A percentile compares a stretch with the other conserved stretches of the same genome.
These are phyloP conservation scores for Nemophila menziesii DNA, from an alignment of 257 asterid genomes.

Conservation along the genomic window DNA sequence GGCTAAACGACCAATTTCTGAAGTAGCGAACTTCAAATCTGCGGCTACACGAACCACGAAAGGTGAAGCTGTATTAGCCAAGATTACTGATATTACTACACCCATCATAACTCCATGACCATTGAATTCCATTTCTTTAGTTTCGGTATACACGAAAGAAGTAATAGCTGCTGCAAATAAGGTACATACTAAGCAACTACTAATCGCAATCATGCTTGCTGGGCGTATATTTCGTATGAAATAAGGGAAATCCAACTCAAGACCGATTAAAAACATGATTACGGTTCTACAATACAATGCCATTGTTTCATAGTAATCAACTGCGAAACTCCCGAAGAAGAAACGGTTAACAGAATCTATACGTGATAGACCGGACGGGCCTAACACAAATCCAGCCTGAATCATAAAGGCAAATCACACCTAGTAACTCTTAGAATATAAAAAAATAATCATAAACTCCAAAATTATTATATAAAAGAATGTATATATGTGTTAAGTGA, in stretches of 20 bases:
- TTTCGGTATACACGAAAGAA: slow-evolving; percentile 36
- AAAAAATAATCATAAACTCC: background rate
- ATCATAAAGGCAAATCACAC: slow-evolving; percentile 4
- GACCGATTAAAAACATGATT: slow-evolving; percentile 93
- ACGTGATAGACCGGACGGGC: slow-evolving; percentile 80
- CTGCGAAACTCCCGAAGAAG: slow-evolving; percentile 46
- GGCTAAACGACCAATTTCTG: slow-evolving; percentile 78
- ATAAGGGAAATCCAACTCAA: slow-evolving; percentile 76
- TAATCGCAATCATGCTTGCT: slow-evolving; percentile 50
- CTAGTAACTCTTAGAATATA: background rate
- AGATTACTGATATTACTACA: slow-evolving; percentile 39
- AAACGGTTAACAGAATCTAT: slow-evolving; percentile 28
- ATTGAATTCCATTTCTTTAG: slow-evolving; percentile 35
- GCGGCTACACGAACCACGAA: slow-evolving; percentile 67
- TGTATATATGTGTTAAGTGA: slow-evolving; percentile 21
- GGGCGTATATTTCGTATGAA: slow-evolving; percentile 53
- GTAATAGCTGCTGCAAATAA: slow-evolving; percentile 63
- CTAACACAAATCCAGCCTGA: slow-evolving; percentile 93
- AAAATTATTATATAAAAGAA: no score
- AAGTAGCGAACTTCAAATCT: slow-evolving; percentile 67
- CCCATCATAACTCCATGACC: slow-evolving; percentile 46
- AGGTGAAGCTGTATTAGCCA: slow-evolving; percentile 84
- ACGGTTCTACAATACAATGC: slow-evolving; percentile 57
- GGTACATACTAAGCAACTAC: slow-evolving; percentile 54
- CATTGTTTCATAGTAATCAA: slow-evolving; percentile 77